A percentile compares a stretch with the other conserved stretches of the same genome.
Evolutionary conservation across 352 stramenopile genomes (phyloP).

Genomic region (Blastocystis hominis): DNA sequence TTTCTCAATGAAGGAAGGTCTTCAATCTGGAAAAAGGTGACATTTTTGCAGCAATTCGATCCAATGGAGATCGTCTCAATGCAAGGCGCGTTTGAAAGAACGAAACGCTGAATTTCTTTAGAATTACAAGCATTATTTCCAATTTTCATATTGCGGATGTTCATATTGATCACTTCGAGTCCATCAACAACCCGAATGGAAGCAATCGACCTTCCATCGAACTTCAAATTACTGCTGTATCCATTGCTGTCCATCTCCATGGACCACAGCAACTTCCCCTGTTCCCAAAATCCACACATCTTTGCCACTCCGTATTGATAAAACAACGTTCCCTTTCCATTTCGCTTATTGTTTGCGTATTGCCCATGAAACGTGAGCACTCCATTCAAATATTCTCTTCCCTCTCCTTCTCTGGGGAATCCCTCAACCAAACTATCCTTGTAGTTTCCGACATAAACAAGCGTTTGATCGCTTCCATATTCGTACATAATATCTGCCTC

Average conservation of each 20-base stretch:
- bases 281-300: not conserved
- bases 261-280: not conserved
- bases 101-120: not conserved
- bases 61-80: not conserved
- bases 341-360: not conserved
- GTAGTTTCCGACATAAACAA: not conserved
- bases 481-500: constrained; percentile 3
- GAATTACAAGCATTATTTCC: not conserved
- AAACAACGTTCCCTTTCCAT: constrained; percentile 4
- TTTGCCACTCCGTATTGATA: not conserved
- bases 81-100: not conserved
- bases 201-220: not conserved
- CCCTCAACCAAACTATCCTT: not conserved
- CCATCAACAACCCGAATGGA: not conserved
- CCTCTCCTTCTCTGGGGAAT: constrained; percentile 10
- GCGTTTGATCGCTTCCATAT: not conserved
- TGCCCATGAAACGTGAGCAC: not conserved
- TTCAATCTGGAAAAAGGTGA: not conserved
- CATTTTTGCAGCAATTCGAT: not conserved
- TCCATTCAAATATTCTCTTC: not conserved
- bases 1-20: not conserved
- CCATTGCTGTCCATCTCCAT: not conserved
- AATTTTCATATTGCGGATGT: not conserved
- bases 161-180: not conserved
- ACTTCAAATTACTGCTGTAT: not conserved